phyloP scores from a whole-genome alignment of 1,284 basidiomycete genomes.

The Tetrapyrgos nigripes region DNA sequence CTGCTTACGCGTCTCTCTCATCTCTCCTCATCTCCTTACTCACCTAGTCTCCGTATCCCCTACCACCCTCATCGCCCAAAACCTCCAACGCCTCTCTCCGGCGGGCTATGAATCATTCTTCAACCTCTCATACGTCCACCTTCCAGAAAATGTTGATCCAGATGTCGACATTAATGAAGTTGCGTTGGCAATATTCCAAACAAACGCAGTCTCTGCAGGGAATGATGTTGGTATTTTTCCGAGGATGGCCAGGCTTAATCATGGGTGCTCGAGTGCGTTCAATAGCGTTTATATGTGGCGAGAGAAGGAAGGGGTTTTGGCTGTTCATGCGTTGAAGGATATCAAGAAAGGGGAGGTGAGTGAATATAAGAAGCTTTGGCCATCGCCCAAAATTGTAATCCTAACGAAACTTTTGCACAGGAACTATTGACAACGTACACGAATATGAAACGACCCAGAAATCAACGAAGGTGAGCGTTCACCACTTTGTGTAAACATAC shows the following conservation, averaged over 20 bases:
- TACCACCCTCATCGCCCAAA: conserved; percentile 43
- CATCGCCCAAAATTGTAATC: background rate
- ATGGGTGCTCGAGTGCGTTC: conserved; percentile 68
- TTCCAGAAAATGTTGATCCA: conserved; percentile 47
- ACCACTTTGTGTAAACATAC: background rate
- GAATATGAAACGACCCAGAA: conserved; percentile 56
- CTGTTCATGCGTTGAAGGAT: conserved; percentile 62
- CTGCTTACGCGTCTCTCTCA: background rate
- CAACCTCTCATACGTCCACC: conserved; percentile 60
- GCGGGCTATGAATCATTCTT: conserved; percentile 47
- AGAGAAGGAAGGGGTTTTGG: conserved; percentile 48
- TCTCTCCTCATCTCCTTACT: too few relatives aligned
- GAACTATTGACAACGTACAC: conserved; percentile 68
- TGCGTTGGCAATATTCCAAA: conserved; percentile 67
- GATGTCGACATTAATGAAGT: conserved; percentile 47
- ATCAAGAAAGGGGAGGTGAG: conserved; percentile 57
- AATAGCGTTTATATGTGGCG: conserved; percentile 68
- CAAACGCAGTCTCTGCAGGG: conserved; percentile 61
- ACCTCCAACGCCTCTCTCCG: conserved; percentile 39
- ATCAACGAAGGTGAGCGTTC: conserved; percentile 52
- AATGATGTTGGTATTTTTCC: conserved; percentile 63
- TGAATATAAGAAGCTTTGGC: conserved; percentile 1
- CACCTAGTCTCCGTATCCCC: conserved; percentile 54
- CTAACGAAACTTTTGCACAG: conserved; percentile 33
- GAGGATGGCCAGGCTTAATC: conserved; percentile 65